Base-by-base conservation (phyloP, 1,139 yeast species). In the Schizosaccharomyces versatilis region DNA sequence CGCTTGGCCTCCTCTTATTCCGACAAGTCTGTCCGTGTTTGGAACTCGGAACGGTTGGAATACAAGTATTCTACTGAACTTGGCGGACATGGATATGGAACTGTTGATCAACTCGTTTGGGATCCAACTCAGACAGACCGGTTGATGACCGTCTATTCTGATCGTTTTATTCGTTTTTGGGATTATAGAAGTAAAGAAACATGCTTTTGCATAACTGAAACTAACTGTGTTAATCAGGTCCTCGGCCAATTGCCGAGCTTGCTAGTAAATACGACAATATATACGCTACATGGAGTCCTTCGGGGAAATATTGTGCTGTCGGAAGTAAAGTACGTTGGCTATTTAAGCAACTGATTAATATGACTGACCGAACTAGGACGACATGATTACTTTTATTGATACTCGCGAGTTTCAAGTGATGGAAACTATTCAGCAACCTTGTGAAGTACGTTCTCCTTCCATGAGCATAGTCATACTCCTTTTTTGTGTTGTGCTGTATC, bases 21-120 rank as follows among this genome's bases (percentile, higher is more conserved):
- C 7, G 56, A 55, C 14, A 54, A 55, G 15, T 48, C 56, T 7
- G 55, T 60, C 12, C 54, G 61, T 24, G 54, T 60, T 9, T 60
- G 62, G 62, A 58, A 59, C 47, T 59, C 62, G 1, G 62, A 60
- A 10, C 56, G 57, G 17, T 54, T 55, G 17, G 61, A 59, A 38
- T 55, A 53, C 42, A 51, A 58, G 36, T 59, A 53, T 48, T 57
- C 60, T 5, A 55, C 58, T 1, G 61, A 59, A 54, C 52, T 60
- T 36, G 52, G 54, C 9, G 56, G 58, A 1, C 53, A 54, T n/a
- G 60, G 58, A 53, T 10, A 53, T 6, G 55, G 53, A 24, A 19
- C 55, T 7, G 58, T 58, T 44, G 60, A 58, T 38, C 55, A 53
- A 38, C 48, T 60, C 24, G 57, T 57, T 7, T 60, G 62, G 62